Base-by-base conservation (phyloP, 176 grass and related monocot genomes). In the Hordeum marinum region DNA sequence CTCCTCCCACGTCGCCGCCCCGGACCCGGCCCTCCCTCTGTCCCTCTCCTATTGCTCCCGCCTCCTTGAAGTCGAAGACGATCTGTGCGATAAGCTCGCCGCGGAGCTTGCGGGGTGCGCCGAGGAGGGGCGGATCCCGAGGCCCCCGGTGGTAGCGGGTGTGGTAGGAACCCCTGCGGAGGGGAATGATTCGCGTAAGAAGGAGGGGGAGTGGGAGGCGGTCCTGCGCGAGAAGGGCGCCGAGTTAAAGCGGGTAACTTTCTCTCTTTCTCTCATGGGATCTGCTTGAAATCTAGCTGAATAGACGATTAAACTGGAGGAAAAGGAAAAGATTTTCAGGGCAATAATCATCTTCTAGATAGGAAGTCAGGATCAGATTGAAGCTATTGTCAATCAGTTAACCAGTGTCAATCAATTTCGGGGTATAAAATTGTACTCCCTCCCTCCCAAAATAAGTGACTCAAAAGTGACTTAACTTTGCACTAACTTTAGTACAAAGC, bases 61-160 rank as follows among this genome's bases (percentile, higher is more conserved):
- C 82, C 88, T 98, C 72, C 83, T 98, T 29, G 89, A 83, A 25
- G 66, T 98, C 35, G 89, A 83, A 25, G 66, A 63, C 52, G 80
- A 67, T 27, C 73, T 95, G 46, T 90, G 79, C 89, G 89, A 85
- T 80, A 86, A 81, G 75, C 82, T 98, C 52, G 89, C 80, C 14
- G 29, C 64, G 42, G 63, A 34, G 10, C 54, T 95, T 29, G 41
- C 35, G 24, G 77, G 9, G 15, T 93, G 84, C 60, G 32, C 91
- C 36, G 67, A 90, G 82, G 70, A 90, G 10, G 89, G 87, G 17
- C 39, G 13, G 68, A 45, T 95, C 31, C 68, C 52, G 32, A 75
- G 45, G 6, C 27, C 85, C 24, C 59, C 63, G 23, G 80, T 40
- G 25, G 42, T 8, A 43, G 79, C 37, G 29, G 50, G 17, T n/a